These are phyloP conservation scores for Massariosphaeria phaeospora DNA, from an alignment of 495 filamentous ascomycete genomes.

Conservation along the genomic window DNA sequence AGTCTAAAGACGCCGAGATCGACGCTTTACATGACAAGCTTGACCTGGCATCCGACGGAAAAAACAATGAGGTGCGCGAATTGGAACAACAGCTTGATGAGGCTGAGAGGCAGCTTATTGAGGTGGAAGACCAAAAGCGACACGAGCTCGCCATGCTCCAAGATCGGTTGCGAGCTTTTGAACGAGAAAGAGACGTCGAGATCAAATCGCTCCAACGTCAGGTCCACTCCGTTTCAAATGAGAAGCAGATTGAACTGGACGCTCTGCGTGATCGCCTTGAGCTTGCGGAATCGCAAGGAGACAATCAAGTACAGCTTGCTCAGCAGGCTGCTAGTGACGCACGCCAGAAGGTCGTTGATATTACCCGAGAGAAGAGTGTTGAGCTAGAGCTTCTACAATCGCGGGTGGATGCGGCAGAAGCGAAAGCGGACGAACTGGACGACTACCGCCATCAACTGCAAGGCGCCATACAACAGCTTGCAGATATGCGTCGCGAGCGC, in stretches of 20 bases:
- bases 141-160: slow-evolving; percentile 30
- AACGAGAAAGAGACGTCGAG: slow-evolving; percentile 29
- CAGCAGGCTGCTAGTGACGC: slow-evolving; percentile 34
- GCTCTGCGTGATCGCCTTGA: slow-evolving; percentile 30
- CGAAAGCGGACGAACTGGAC: slow-evolving; percentile 30
- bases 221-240: slow-evolving; percentile 26
- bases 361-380: slow-evolving; percentile 31
- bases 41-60: slow-evolving; percentile 39
- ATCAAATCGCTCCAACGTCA: slow-evolving; percentile 30
- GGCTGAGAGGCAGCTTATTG: slow-evolving; percentile 30
- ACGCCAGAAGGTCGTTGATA: slow-evolving; percentile 30
- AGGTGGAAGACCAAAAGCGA: slow-evolving; percentile 25
- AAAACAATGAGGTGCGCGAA: slow-evolving; percentile 10
- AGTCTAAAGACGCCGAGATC: slow-evolving; percentile 56
- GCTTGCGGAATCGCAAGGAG: slow-evolving; percentile 33
- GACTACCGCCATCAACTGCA: slow-evolving; percentile 22
- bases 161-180: slow-evolving; percentile 11
- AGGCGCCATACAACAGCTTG: slow-evolving; percentile 17
- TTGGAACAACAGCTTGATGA: slow-evolving; percentile 20
- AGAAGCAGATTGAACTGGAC: slow-evolving; percentile 29
- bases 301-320: slow-evolving; percentile 36
- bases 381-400: slow-evolving; percentile 32
- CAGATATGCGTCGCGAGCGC: slow-evolving; percentile 10
- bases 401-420: slow-evolving; percentile 27
- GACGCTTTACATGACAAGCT: slow-evolving; percentile 49